phyloP scores from a whole-genome alignment of 768 basidiomycete genomes.

The Pleurotus tuoliensis region DNA sequence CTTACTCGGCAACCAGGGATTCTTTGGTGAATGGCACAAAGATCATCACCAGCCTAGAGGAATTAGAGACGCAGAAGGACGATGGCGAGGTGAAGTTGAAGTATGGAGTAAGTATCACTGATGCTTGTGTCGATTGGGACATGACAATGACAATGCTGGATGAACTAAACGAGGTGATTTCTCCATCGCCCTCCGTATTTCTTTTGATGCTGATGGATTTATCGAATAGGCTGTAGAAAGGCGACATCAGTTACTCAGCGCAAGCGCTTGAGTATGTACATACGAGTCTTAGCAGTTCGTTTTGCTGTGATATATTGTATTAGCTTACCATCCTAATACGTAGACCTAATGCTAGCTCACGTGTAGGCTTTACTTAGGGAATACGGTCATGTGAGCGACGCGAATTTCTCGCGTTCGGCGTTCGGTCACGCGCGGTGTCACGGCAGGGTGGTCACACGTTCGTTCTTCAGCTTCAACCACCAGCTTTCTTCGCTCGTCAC shows the following conservation, averaged over 20 bases:
- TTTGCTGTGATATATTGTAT: no score
- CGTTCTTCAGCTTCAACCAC: neutral
- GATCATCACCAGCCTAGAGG: neutral
- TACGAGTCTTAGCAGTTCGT: no score
- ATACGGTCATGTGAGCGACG: neutral
- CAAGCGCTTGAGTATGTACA: no score
- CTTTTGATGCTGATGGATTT: neutral
- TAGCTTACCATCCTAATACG: no score
- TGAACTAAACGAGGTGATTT: constrained; percentile 66
- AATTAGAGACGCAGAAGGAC: neutral
- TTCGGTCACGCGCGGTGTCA: neutral
- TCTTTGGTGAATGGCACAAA: neutral
- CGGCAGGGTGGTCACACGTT: neutral
- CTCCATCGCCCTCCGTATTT: neutral
- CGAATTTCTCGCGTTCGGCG: neutral
- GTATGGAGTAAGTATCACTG: constrained; percentile 86
- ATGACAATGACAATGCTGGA: constrained; percentile 79
- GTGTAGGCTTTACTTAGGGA: neutral
- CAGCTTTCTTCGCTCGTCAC: neutral
- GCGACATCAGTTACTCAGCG: no score
- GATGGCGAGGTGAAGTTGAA: constrained; percentile 42
- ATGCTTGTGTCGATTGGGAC: constrained; percentile 90
- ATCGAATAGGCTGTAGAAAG: no score
- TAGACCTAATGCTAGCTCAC: no score
- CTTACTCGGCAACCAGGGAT: constrained; percentile 45